Evolutionary conservation across 2,329 filamentous ascomycete species (phyloP).

Genomic region (Diaporthe sp.): DNA sequence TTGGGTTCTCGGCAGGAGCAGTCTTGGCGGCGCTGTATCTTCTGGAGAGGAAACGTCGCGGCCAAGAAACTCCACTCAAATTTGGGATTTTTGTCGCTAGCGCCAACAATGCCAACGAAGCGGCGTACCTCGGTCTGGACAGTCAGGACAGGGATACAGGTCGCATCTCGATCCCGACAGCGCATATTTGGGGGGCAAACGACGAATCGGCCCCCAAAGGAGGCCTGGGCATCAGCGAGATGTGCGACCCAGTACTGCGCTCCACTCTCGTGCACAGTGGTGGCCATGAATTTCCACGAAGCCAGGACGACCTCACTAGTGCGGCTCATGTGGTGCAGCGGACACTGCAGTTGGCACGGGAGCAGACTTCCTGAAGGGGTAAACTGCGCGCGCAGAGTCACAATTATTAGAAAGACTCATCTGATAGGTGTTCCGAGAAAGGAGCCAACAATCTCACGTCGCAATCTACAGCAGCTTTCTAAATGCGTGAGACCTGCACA

Average conservation of each 20-base stretch:
- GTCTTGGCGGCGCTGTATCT: not conserved
- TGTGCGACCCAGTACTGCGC: not conserved
- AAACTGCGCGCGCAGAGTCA: not conserved
- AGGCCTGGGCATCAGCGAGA: not conserved
- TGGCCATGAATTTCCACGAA: not conserved
- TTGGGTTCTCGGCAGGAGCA: not conserved
- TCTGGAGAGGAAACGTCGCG: not conserved
- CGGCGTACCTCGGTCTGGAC: not conserved
- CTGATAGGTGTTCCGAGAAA: not conserved
- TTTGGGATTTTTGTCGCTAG: conserved; percentile 6
- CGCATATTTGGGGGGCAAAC: not conserved
- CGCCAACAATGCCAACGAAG: not conserved
- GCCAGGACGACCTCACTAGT: not conserved
- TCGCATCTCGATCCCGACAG: not conserved
- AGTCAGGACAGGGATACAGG: not conserved
- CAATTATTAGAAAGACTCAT: not conserved
- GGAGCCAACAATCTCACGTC: not conserved
- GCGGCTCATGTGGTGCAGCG: not conserved
- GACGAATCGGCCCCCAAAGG: not conserved
- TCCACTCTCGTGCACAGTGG: not conserved
- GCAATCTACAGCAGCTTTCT: not conserved
- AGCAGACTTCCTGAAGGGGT: not conserved
- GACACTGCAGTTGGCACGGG: not conserved
- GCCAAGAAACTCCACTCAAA: not conserved
- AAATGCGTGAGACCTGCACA: not conserved